A percentile compares a stretch with the other conserved stretches of the same genome.
phyloP scores from a whole-genome alignment of 140 eudicot species.

The Bidens hawaiensis region DNA sequence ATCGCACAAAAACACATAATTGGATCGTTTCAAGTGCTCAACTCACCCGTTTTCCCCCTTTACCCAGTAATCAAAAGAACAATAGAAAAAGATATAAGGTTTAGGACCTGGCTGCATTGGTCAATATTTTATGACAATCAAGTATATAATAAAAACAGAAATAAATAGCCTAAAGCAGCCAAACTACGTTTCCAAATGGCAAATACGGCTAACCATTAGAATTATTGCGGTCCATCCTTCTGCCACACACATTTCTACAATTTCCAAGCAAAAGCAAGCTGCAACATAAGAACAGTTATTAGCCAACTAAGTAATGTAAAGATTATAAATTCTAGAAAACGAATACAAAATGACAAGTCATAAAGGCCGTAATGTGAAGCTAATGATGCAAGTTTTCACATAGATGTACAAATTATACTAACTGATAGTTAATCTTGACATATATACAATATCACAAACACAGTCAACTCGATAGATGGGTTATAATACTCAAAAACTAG shows the following conservation, averaged over 20 bases:
- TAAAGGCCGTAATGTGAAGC: not conserved
- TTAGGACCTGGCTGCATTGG: not conserved
- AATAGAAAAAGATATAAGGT: not conserved
- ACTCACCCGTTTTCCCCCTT: no score
- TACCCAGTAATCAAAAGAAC: no score
- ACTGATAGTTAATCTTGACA: not conserved
- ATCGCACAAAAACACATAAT: no score
- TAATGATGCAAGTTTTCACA: slow-evolving; percentile 4
- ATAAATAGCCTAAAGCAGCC: slow-evolving; percentile 11
- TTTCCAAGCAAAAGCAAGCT: slow-evolving; percentile 23
- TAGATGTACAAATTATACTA: not conserved
- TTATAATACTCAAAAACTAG: not conserved
- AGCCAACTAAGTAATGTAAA: not conserved
- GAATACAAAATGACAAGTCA: not conserved
- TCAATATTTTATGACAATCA: slow-evolving; percentile 7
- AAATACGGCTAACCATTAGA: slow-evolving; percentile 7
- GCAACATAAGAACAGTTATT: slow-evolving; percentile 14
- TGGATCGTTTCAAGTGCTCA: no score
- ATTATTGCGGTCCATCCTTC: slow-evolving; percentile 25
- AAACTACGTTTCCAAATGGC: slow-evolving; percentile 14
- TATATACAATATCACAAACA: not conserved
- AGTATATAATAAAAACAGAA: slow-evolving; percentile 8
- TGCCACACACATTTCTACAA: slow-evolving; percentile 3
- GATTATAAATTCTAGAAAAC: not conserved
- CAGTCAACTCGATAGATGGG: not conserved